These are phyloP conservation scores for Amaranthus palmeri DNA, from an alignment of 148 eudicot species.

Conservation along the genomic window DNA sequence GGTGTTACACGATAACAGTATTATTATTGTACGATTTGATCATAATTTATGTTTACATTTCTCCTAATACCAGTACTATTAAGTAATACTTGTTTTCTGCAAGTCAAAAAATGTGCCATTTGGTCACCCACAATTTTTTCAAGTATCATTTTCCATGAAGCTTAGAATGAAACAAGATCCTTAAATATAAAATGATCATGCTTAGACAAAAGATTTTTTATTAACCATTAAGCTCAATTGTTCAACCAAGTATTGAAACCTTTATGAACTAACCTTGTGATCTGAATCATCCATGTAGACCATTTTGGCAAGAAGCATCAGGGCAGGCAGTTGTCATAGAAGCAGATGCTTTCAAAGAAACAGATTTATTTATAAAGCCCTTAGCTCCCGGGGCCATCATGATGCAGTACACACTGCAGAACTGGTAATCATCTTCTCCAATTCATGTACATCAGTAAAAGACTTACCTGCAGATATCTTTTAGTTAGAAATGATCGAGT, in stretches of 20 bases:
- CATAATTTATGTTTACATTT: too few species aligned
- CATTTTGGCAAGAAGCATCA: conserved; percentile 96
- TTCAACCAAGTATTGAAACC: neutral
- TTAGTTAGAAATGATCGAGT: neutral
- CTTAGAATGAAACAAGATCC: neutral
- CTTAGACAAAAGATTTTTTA: neutral
- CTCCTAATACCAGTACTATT: too few species aligned
- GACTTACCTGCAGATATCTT: neutral
- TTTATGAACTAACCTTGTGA: conserved; percentile 7
- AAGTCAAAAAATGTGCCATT: neutral
- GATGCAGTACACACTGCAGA: conserved; percentile 97
- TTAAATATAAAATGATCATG: neutral
- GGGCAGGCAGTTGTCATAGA: conserved; percentile 90
- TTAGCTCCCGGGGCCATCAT: conserved; percentile 75
- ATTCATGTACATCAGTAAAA: neutral
- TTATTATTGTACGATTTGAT: too few species aligned
- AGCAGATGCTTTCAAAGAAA: conserved; percentile 99
- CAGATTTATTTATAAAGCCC: conserved; percentile 89
- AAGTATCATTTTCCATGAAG: neutral
- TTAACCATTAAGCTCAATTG: neutral
- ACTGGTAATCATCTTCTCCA: conserved; percentile 41
- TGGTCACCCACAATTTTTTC: neutral
- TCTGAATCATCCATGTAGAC: conserved; percentile 46
- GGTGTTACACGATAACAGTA: too few species aligned
- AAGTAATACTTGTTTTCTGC: neutral